Conservation (phyloP, 208 protist species). For the Crithidia thermophila region DNA sequence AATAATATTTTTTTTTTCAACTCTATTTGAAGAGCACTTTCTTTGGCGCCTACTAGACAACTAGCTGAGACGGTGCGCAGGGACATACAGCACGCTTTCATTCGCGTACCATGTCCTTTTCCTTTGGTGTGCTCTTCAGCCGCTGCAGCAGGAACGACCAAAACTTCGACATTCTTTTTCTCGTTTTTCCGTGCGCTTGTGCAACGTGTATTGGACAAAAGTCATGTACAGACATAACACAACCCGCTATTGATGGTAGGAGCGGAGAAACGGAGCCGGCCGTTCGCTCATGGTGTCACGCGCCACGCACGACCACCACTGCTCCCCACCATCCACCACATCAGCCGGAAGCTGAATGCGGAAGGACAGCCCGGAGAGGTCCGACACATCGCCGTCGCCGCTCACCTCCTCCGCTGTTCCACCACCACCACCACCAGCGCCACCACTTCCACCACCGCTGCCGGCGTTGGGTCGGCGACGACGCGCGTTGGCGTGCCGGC, state of each 20-base stretch:
- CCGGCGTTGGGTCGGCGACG: background rate
- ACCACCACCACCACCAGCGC: background rate
- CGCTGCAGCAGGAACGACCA: no score
- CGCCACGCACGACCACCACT: slow-evolving; percentile 37
- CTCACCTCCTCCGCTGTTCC: background rate
- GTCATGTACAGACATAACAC: no score
- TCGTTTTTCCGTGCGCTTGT: no score
- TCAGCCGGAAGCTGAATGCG: slow-evolving; percentile 63
- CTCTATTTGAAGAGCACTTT: no score
- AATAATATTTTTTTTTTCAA: no score
- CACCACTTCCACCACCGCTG: background rate
- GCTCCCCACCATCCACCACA: slow-evolving; percentile 66
- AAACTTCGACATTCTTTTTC: no score
- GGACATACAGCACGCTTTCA: no score
- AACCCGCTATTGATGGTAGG: slow-evolving; percentile 6
- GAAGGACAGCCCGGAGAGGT: slow-evolving; percentile 45
- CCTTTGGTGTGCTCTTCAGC: no score
- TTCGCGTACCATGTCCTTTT: no score
- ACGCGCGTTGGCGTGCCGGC: slow-evolving; percentile 2
- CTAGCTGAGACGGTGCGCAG: no score
- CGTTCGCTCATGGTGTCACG: slow-evolving; percentile 35
- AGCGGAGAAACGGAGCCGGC: slow-evolving; percentile 18
- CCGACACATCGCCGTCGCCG: background rate
- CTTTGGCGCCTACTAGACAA: no score
- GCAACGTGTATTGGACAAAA: no score